Base-by-base conservation (phyloP, 495 filamentous ascomycete genomes). In the Talaromyces ruber region DNA sequence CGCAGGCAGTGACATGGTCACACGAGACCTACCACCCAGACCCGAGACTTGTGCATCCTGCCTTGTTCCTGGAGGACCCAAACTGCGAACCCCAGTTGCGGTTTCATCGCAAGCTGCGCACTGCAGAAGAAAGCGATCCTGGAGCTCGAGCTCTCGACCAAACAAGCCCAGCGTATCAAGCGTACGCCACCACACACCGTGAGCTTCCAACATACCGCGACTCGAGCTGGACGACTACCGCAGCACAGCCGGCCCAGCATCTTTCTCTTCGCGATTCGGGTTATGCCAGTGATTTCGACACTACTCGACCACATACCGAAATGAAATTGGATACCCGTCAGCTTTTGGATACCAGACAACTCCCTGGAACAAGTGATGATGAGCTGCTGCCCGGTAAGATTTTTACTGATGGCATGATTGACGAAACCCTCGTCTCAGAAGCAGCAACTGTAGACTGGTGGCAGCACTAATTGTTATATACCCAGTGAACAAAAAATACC, bases 1-100 rank as follows among this genome's bases (percentile, higher is more conserved):
- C 59, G n/a, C 59, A 60, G 32, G 39, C 37, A 14, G 37, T 60
- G 37, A 47, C 59, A n/a, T 60, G 59, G 59, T 37, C 59, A 28
- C 14, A 51, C 39, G 59, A 60, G 29, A 60, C 59, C 3, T 47
- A 60, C 21, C 32, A 60, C 4, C 59, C 59, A 29, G 59, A 60
- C 29, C 59, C 59, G 3, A 29, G 59, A 52, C 39, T 60, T 34
- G 59, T 60, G 9, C 59, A 60, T 51, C 59, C 59, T 18, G 59
- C 59, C 24, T 16, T 45, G 14, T 29, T 28, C 5, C 59, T 60
- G 2, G 43, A 60, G 16, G 28, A 60, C 6, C 37, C 37, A 16
- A 25, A 52, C 28, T 51, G 37, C 25, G 43, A 52, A 1, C 59
- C 59, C 30, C 59, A 60, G 25, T 52, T 60, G 39, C 50, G 37